Base-by-base conservation (phyloP, 129 eudicot genomes). In the Ambrosia artemisiifolia region DNA sequence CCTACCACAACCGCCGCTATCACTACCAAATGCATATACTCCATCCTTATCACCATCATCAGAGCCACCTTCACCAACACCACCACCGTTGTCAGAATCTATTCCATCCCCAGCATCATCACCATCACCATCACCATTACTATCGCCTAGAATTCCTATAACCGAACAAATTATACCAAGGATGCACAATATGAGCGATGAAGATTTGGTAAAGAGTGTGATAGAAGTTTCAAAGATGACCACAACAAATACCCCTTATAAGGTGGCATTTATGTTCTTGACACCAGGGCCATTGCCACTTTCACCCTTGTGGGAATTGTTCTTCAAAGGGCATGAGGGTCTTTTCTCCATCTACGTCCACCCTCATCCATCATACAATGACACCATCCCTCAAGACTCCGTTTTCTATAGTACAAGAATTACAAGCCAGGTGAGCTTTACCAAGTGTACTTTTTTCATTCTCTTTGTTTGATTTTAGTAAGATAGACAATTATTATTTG, bases 211-310 rank as follows among this genome's bases (percentile, higher is more conserved):
- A 7, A 11, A 12, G 88, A 87, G 76, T 4, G 84, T 83, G 71
- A 76, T 81, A 53, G 47, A 54, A 33, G 67, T 75, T 73, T 34
- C 66, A 49, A 46, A 32, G 17, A 59, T 59, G 60, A 20, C 34
- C 42, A 38, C 7, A 16, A 43, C 19, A 24, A 32, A 3, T 56
- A 30, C 79, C 1, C 62, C 81, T 35, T 65, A 24, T 49, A 72
- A 61, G 74, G 82, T 87, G 54, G 87, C 87, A 8, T 83, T 79
- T 68, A 79, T 83, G 84, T 83, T 83, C 79, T 79, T 83, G 79
- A 75, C 84, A 32, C 77, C 70, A 18, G 84, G 87, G 47, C 69
- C 76, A 56, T 42, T 83, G 73, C 84, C 87, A 32, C 83, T 79
- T 56, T 76, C 61, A 56, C 84, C 87, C 24, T 78, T 83, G 69